Percentiles rank a stretch among this genome's conserved stretches.
phyloP scores from a whole-genome alignment of 495 filamentous ascomycete genomes.

The Talaromyces ruber region DNA sequence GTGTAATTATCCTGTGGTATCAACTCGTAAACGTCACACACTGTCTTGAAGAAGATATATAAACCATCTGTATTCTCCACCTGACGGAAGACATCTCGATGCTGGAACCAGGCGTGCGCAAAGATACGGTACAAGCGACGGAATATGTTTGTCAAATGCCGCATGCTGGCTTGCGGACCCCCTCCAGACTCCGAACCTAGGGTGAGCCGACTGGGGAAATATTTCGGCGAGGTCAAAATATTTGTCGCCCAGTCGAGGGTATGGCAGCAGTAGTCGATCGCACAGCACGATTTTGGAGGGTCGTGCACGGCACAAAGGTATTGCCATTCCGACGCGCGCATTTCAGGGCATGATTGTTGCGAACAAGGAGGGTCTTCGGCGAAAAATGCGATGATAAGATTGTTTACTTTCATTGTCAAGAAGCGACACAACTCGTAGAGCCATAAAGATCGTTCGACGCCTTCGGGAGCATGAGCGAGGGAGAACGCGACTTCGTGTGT shows the following conservation, averaged over 20 bases:
- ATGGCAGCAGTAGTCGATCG: conserved; percentile 98
- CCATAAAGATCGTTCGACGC: conserved; percentile 81
- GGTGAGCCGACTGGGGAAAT: conserved; percentile 82
- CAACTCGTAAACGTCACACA: conserved; percentile 82
- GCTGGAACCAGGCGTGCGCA: conserved; percentile 97
- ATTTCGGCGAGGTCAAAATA: conserved; percentile 78
- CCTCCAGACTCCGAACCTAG: conserved; percentile 56
- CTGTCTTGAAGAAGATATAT: conserved; percentile 93
- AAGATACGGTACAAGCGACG: conserved; percentile 92
- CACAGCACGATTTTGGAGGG: conserved; percentile 87
- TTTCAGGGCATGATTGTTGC: conserved; percentile 81
- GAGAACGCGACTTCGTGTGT: conserved; percentile 60
- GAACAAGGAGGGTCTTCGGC: conserved; percentile 84
- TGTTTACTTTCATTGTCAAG: conserved; percentile 86
- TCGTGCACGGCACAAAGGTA: conserved; percentile 98
- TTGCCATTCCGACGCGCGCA: conserved; percentile 98
- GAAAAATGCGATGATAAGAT: conserved; percentile 82
- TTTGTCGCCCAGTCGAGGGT: conserved; percentile 96
- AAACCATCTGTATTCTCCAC: conserved; percentile 83
- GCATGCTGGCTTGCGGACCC: conserved; percentile 52
- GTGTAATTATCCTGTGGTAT: conserved; percentile 93
- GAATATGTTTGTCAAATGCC: conserved; percentile 90
- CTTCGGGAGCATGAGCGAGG: conserved; percentile 70
- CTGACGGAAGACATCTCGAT: conserved; percentile 89
- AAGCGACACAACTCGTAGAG: conserved; percentile 96